Conservation (phyloP, 345 rosid genomes). For the Turritis glabra region DNA sequence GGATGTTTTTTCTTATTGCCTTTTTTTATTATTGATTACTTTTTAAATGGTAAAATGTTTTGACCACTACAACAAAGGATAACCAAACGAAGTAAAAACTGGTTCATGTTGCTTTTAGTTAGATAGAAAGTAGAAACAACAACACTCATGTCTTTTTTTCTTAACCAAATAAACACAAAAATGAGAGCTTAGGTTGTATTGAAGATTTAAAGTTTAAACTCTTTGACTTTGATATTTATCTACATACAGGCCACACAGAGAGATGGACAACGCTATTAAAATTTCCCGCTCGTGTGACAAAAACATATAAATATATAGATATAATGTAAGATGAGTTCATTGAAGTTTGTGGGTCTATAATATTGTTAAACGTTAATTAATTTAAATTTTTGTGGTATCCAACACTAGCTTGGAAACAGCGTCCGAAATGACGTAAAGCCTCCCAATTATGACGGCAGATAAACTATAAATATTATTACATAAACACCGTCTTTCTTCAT, state of each 20-base stretch:
- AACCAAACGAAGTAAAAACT: neutral
- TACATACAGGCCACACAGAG: neutral
- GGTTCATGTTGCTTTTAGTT: neutral
- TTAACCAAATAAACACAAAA: neutral
- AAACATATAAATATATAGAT: neutral
- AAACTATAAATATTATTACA: too few relatives aligned
- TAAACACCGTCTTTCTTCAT: slow-evolving; percentile 27
- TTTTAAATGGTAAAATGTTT: too few relatives aligned
- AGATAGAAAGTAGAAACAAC: slow-evolving; percentile 2
- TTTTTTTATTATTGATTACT: neutral
- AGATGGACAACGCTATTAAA: neutral
- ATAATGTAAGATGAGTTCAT: neutral
- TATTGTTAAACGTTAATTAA: neutral
- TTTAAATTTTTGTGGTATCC: neutral
- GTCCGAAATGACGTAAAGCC: slow-evolving; percentile 33
- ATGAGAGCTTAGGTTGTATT: neutral
- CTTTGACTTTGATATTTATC: neutral
- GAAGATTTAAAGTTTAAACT: slow-evolving; percentile 2
- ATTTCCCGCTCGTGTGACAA: slow-evolving; percentile 21
- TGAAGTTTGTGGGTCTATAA: neutral
- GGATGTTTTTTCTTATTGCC: neutral
- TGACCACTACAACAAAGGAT: neutral
- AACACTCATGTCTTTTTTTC: neutral
- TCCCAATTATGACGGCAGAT: slow-evolving; percentile 21
- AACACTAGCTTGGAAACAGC: slow-evolving; percentile 29